Conservation (phyloP, 1,284 basidiomycete species). For the Entoloma clypeatum region DNA sequence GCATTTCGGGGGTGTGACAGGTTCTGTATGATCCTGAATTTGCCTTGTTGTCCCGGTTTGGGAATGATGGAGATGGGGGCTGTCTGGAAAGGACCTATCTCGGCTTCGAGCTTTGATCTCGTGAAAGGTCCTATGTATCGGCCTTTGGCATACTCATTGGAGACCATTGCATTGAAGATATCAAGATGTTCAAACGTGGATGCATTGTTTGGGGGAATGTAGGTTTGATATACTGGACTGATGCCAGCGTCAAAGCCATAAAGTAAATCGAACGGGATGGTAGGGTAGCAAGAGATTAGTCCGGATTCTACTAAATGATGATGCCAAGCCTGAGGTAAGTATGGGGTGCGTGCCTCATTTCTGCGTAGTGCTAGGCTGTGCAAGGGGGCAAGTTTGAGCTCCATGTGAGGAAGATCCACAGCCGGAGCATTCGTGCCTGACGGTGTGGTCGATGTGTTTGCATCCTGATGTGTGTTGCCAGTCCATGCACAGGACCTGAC, state of each 20-base stretch:
- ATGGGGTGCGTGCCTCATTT: too few species aligned
- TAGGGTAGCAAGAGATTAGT: too few species aligned
- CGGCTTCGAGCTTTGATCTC: constrained; percentile 19
- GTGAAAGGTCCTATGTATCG: constrained; percentile 33
- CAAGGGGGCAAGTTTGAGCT: constrained; percentile 1
- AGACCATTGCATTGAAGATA: too few species aligned
- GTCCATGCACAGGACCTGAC: constrained; percentile 3
- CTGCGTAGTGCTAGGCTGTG: too few species aligned
- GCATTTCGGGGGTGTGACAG: constrained; percentile 30
- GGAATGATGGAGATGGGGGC: constrained; percentile 35
- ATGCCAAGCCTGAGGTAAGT: too few species aligned
- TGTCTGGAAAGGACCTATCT: constrained; percentile 36
- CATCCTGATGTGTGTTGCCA: constrained; percentile 2
- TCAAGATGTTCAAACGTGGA: too few species aligned
- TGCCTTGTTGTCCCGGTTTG: constrained; percentile 28
- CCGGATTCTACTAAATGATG: too few species aligned
- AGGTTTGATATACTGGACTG: too few species aligned
- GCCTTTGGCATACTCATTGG: constrained; percentile 25
- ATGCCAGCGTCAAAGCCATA: too few species aligned
- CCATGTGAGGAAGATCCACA: not conserved
- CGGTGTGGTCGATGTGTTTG: not conserved
- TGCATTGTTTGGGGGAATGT: too few species aligned
- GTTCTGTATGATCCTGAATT: constrained; percentile 36
- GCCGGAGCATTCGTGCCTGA: constrained; percentile 3
- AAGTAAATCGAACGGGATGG: too few species aligned